Percentiles rank a stretch among this genome's conserved stretches.
Evolutionary conservation across 345 rosid genomes (phyloP).

Genomic region (Nephelium lappaceum): DNA sequence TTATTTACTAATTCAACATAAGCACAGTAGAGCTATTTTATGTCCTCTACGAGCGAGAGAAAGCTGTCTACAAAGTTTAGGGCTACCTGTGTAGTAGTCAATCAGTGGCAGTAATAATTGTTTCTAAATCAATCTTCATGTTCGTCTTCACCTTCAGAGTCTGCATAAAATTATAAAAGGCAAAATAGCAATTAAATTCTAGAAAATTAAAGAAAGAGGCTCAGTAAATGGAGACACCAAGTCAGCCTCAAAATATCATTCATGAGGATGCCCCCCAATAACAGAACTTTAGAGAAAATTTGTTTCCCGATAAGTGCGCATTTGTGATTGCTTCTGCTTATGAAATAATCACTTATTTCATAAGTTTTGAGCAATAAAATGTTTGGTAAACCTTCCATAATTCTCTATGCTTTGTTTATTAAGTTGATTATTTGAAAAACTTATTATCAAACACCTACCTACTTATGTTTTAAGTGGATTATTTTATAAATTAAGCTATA

Average conservation of each 20-base stretch:
- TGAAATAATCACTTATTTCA: too few relatives aligned
- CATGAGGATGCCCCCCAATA: not conserved
- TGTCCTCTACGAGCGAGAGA: not conserved
- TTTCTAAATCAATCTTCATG: conserved; percentile 62
- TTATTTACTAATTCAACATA: not conserved
- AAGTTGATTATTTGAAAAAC: too few relatives aligned
- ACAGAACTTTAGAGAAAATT: not conserved
- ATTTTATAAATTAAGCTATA: too few relatives aligned
- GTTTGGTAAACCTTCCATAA: too few relatives aligned
- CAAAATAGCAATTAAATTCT: conserved; percentile 1
- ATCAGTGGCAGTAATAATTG: not conserved
- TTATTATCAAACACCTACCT: too few relatives aligned
- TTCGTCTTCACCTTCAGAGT: conserved; percentile 81
- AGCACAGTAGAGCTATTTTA: not conserved
- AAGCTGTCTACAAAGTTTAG: not conserved
- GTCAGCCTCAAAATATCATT: not conserved
- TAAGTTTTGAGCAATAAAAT: too few relatives aligned
- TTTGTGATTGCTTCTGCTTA: too few relatives aligned
- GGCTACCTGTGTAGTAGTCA: conserved; percentile 25
- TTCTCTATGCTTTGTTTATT: too few relatives aligned
- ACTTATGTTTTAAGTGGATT: too few relatives aligned
- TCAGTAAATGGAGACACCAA: not conserved
- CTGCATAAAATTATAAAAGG: conserved; percentile 42
- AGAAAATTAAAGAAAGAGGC: not conserved
- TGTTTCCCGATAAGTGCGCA: not conserved